A percentile compares a stretch with the other conserved stretches of the same genome.
Conservation (phyloP, 371 early-diverging fungal species). For the Lichtheimia corymbifera region DNA sequence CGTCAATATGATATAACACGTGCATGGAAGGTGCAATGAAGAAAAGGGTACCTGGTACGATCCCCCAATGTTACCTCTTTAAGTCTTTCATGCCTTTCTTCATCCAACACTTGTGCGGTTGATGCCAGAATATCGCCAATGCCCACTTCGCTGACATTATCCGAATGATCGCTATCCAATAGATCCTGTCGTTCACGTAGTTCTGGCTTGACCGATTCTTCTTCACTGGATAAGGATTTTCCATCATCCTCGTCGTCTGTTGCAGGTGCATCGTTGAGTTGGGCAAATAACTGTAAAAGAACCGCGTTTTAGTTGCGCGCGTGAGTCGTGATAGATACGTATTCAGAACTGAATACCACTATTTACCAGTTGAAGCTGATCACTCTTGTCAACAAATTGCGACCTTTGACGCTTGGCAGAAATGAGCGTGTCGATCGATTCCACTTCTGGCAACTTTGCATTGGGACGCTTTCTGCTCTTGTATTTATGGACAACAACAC, state of each 20-base stretch:
- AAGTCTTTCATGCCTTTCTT: neutral
- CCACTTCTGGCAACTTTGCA: neutral
- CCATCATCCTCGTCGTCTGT: neutral
- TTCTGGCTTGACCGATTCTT: constrained; percentile 5
- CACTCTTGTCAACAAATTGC: neutral
- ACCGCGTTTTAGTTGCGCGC: no score
- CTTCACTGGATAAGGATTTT: neutral
- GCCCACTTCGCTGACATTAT: neutral
- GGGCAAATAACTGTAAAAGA: constrained; percentile 4
- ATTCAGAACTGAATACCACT: no score
- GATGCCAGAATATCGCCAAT: neutral
- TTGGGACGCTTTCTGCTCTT: no score
- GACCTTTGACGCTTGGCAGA: neutral
- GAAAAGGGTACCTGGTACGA: neutral
- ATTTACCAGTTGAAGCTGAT: neutral
- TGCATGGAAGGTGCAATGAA: neutral
- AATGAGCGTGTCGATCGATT: neutral
- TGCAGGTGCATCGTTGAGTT: neutral
- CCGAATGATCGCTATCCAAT: constrained; percentile 1
- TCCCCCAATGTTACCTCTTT: neutral
- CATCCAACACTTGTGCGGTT: neutral
- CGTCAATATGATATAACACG: neutral
- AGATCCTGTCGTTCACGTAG: constrained; percentile 2
- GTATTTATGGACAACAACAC: no score
- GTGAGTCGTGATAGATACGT: neutral